These are phyloP conservation scores for Nyctanthes arbortristis DNA, from an alignment of 257 asterid genomes.

Conservation along the genomic window DNA sequence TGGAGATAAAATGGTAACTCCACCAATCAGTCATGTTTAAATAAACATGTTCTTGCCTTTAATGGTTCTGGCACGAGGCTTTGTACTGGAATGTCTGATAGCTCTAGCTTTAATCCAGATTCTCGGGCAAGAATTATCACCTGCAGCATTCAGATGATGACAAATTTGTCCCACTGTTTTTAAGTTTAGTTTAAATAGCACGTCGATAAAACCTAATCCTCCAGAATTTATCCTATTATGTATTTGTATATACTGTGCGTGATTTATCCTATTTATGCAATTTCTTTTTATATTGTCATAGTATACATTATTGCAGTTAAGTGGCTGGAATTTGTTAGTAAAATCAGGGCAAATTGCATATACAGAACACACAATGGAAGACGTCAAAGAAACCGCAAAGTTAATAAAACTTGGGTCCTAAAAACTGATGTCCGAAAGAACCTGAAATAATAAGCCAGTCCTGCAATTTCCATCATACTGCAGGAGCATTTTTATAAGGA, in stretches of 20 bases:
- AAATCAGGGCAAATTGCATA: not conserved
- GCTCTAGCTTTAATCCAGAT: slow-evolving; percentile 80
- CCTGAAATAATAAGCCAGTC: not conserved
- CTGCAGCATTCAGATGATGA: slow-evolving; percentile 38
- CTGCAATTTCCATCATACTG: no score
- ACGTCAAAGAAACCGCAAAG: not conserved
- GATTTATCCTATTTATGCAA: not conserved
- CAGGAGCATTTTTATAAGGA: no score
- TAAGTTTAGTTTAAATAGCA: not conserved
- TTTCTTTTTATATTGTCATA: not conserved
- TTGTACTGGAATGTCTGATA: slow-evolving; percentile 79
- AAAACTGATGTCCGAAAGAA: not conserved
- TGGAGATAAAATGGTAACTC: slow-evolving; percentile 16
- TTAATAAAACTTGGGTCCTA: not conserved
- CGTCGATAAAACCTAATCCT: not conserved
- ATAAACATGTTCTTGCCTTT: slow-evolving; percentile 43
- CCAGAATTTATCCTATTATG: no score
- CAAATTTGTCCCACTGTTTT: slow-evolving; percentile 13
- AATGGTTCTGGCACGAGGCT: slow-evolving; percentile 86
- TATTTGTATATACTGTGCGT: not conserved
- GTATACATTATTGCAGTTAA: not conserved
- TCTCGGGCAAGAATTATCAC: slow-evolving; percentile 98
- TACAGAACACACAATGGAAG: not conserved
- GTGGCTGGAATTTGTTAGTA: not conserved
- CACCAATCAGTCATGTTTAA: not conserved